Evolutionary conservation across 768 basidiomycete genomes (phyloP).

Genomic region (Kwoniella shandongensis): DNA sequence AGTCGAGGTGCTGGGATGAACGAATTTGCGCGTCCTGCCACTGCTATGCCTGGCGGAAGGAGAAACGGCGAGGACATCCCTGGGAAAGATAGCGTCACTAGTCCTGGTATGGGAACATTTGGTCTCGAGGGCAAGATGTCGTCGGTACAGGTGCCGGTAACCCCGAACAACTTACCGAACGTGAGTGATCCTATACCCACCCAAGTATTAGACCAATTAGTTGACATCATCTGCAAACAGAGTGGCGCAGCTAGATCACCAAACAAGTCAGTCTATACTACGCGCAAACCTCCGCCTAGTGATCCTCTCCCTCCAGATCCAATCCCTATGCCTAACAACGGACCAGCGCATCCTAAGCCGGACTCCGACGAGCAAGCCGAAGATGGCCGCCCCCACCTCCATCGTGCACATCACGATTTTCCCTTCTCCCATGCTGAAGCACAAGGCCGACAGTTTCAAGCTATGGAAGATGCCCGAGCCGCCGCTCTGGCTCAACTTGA

Average conservation of each 20-base stretch:
- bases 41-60: neutral
- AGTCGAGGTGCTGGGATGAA: constrained; percentile 34
- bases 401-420: constrained; percentile 40
- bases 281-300: constrained; percentile 11
- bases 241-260: too few relatives aligned
- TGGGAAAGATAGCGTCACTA: constrained; percentile 12
- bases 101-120: constrained; percentile 42
- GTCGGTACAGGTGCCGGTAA: neutral
- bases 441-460: constrained; percentile 34
- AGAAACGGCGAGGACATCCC: constrained; percentile 7
- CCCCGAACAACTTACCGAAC: too few relatives aligned
- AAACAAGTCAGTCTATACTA: constrained; percentile 6
- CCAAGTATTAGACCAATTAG: too few relatives aligned
- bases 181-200: too few relatives aligned
- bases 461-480: constrained; percentile 32
- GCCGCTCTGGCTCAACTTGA: constrained; percentile 36
- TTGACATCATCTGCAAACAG: too few relatives aligned
- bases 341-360: constrained; percentile 18
- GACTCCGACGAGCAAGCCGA: constrained; percentile 12
- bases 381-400: constrained; percentile 21
- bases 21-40: constrained; percentile 8
- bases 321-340: neutral
- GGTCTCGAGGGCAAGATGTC: constrained; percentile 23
- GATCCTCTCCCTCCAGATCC: constrained; percentile 8
- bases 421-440: constrained; percentile 39